Conservation (phyloP, 495 filamentous ascomycete genomes). For the Cercophora samala region DNA sequence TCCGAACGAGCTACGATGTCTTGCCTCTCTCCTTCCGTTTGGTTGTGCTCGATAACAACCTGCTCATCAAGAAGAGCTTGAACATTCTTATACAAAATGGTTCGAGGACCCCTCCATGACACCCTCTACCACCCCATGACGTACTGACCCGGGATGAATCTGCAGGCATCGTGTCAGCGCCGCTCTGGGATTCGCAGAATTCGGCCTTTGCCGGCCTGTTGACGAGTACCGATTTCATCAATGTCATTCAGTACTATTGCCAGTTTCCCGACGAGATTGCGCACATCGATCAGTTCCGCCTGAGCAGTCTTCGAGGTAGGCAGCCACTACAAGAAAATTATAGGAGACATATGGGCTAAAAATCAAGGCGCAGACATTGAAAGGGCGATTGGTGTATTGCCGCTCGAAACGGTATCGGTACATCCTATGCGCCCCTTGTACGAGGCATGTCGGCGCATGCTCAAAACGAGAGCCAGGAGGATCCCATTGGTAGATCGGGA, state of each 20-base stretch:
- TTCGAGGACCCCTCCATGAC: constrained; percentile 37
- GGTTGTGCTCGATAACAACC: constrained; percentile 89
- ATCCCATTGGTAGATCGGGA: constrained; percentile 94
- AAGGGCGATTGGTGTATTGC: constrained; percentile 82
- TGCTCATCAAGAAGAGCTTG: constrained; percentile 95
- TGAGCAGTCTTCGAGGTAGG: constrained; percentile 87
- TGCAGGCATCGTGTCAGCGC: constrained; percentile 93
- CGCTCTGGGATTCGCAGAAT: constrained; percentile 92
- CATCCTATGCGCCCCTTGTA: constrained; percentile 86
- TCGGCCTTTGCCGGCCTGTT: constrained; percentile 92
- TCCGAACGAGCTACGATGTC: constrained; percentile 96
- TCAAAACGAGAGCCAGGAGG: constrained; percentile 84
- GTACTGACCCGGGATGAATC: neutral
- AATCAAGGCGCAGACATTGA: constrained; percentile 70
- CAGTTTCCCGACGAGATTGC: constrained; percentile 89
- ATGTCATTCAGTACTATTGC: constrained; percentile 99
- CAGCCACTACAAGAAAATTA: constrained; percentile 8
- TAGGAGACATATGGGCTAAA: constrained; percentile 14
- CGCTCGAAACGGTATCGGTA: constrained; percentile 93
- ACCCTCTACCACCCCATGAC: neutral
- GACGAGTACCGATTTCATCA: constrained; percentile 96
- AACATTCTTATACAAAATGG: constrained; percentile 97
- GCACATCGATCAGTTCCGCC: constrained; percentile 87
- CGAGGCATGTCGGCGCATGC: constrained; percentile 92
- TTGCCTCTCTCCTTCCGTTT: constrained; percentile 96